Evolutionary conservation across 345 rosid species (phyloP).

Genomic region (Populus euphratica): DNA sequence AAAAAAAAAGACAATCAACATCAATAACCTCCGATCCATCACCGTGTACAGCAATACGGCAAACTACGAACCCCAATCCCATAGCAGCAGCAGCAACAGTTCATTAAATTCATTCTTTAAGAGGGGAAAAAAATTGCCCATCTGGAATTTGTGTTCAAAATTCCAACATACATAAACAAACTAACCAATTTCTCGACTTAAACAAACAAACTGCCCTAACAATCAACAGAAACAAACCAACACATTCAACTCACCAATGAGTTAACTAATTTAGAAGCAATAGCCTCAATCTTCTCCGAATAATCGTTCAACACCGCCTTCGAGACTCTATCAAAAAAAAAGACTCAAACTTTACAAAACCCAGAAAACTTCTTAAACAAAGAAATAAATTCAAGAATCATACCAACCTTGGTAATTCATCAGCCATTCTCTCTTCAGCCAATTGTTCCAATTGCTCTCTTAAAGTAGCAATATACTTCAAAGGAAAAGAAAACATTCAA

Average conservation of each 20-base stretch:
- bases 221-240: neutral
- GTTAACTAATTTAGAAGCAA: slow-evolving; percentile 58
- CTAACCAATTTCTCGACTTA: no score
- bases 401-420: slow-evolving; percentile 66
- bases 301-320: slow-evolving; percentile 73
- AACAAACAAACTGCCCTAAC: neutral
- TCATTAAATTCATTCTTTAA: neutral
- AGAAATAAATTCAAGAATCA: neutral
- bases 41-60: no score
- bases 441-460: slow-evolving; percentile 70
- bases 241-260: slow-evolving; percentile 41
- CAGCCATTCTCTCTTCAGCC: slow-evolving; percentile 66
- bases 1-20: neutral
- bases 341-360: neutral
- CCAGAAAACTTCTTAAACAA: neutral
- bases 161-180: no score
- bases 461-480: slow-evolving; percentile 81
- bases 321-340: slow-evolving; percentile 45
- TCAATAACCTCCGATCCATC: neutral
- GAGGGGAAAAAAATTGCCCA: no score
- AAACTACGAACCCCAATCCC: no score
- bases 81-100: no score
- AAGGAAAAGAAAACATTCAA: neutral
- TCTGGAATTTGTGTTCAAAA: no score
- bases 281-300: slow-evolving; percentile 67